Conservation (phyloP, 2,329 filamentous ascomycete species). For the Xylariaceae sp. region DNA sequence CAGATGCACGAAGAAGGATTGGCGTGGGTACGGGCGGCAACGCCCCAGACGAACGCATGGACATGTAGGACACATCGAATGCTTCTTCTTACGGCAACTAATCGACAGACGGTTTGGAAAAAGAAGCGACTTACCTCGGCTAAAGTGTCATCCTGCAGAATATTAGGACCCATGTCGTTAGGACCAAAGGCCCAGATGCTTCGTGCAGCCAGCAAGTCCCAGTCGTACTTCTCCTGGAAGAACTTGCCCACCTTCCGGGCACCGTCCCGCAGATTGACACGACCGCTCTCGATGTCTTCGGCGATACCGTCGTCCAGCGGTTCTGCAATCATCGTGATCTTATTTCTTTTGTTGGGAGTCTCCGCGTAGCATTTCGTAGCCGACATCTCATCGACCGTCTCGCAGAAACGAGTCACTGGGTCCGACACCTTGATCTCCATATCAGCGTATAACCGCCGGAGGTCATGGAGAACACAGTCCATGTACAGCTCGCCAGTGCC, state of each 20-base stretch:
- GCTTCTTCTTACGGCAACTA: conserved; percentile 13
- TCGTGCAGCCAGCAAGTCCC: conserved; percentile 87
- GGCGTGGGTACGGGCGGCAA: conserved; percentile 23
- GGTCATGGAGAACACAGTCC: conserved; percentile 95
- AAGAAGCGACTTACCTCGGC: conserved; percentile 58
- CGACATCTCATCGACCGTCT: conserved; percentile 95
- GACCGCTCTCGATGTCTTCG: conserved; percentile 86
- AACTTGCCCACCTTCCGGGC: conserved; percentile 91
- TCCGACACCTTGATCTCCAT: conserved; percentile 99
- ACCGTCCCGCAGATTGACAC: conserved; percentile 86
- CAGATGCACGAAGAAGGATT: conserved; percentile 18
- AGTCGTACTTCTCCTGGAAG: conserved; percentile 95
- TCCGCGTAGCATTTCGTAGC: conserved; percentile 97
- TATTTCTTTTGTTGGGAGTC: conserved; percentile 99
- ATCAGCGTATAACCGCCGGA: conserved; percentile 88
- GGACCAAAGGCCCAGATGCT: conserved; percentile 99
- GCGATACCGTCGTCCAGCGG: conserved; percentile 92
- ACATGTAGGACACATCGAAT: conserved; percentile 23
- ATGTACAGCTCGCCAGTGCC: conserved; percentile 99
- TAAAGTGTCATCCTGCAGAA: conserved; percentile 92
- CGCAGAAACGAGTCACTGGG: conserved; percentile 93
- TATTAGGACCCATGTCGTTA: conserved; percentile 90
- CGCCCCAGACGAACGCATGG: conserved; percentile 18
- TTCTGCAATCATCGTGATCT: conserved; percentile 97
- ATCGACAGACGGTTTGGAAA: conserved; percentile 13